Evolutionary conservation across 768 basidiomycete species (phyloP), one percentile per base, ranked within the genome.

Genomic region (Termitomyces heimii): DNA sequence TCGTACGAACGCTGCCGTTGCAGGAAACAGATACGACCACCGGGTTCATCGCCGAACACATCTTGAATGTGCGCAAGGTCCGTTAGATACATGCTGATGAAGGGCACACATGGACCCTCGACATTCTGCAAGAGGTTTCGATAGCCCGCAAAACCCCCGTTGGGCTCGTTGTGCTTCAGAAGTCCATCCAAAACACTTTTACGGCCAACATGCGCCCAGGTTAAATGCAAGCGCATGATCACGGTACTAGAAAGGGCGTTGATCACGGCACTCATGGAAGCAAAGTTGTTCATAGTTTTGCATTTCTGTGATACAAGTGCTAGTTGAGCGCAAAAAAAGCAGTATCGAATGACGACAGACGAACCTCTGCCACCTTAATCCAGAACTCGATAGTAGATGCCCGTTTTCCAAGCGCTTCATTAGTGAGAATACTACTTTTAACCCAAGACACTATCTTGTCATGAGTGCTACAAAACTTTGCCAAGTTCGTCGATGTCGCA

Each of bases 361-460:
- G 20, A 45, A 88, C 89, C 79, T 91, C 87, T 8, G 89, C 86
- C 20, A 89, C 85, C 65, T 81, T 85, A 61, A 90, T 84, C 88
- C 88, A 91, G 64, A 84, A 81, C 57, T 88, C 86, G 37, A 88
- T 71, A 16, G 76, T 79, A 54, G 84, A 78, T 8, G 83, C 79
- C 44, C 86, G 74, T 63, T 77, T 82, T 14, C 74, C 75, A 55
- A 84, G 68, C 5, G 71, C 71, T 8, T 84, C 79, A 49, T 75
- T 73, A 50, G 68, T 77, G 37, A 91, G 67, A 40, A 89, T 76
- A 64, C 82, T 88, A 35, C 68, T 69, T 65, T 83, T 86, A 20
- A 90, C 86, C 87, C 88, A 91, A 14, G 75, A 69, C 32, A 77
- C 79, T 32, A 91, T 68, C 62, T 79, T 80, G 63, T 88, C 86